These are phyloP conservation scores for Apiospora sp. DNA, from an alignment of 2,329 filamentous ascomycete species.

Conservation along the genomic window DNA sequence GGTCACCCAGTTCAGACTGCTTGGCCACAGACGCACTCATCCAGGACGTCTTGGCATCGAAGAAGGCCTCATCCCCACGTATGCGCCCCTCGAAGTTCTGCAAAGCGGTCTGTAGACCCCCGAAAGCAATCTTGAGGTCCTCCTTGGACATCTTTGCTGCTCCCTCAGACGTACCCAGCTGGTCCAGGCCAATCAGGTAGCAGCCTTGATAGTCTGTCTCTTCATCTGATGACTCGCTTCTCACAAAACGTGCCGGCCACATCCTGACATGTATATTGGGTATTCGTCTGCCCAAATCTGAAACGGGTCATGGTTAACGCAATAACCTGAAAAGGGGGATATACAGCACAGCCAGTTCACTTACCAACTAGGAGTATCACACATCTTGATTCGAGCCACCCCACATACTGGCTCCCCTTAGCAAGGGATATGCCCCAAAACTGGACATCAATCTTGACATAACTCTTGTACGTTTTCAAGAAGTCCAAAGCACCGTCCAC, in stretches of 20 bases:
- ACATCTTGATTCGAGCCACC: slow-evolving; percentile 70
- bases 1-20: slow-evolving; percentile 47
- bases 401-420: slow-evolving; percentile 63
- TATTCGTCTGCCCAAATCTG: slow-evolving; percentile 63
- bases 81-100: slow-evolving; percentile 59
- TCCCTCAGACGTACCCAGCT: slow-evolving; percentile 35
- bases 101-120: slow-evolving; percentile 53
- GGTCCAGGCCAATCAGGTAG: slow-evolving; percentile 67
- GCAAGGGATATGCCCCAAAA: slow-evolving; percentile 69
- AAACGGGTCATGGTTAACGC: not conserved
- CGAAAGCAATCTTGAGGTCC: slow-evolving; percentile 51
- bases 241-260: slow-evolving; percentile 69
- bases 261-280: slow-evolving; percentile 62
- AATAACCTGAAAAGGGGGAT: not conserved
- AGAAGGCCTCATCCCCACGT: slow-evolving; percentile 54
- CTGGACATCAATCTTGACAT: slow-evolving; percentile 67
- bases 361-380: slow-evolving; percentile 65
- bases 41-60: slow-evolving; percentile 58
- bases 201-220: slow-evolving; percentile 63
- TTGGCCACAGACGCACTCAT: slow-evolving; percentile 52
- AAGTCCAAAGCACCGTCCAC: slow-evolving; percentile 54
- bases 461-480: slow-evolving; percentile 58
- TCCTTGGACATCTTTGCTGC: slow-evolving; percentile 44
- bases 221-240: slow-evolving; percentile 37
- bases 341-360: slow-evolving; percentile 32